Evolutionary conservation across 2,329 filamentous ascomycete species (phyloP), one percentile per base, ranked within the genome.

Genomic region (Simplicillium sp.): DNA sequence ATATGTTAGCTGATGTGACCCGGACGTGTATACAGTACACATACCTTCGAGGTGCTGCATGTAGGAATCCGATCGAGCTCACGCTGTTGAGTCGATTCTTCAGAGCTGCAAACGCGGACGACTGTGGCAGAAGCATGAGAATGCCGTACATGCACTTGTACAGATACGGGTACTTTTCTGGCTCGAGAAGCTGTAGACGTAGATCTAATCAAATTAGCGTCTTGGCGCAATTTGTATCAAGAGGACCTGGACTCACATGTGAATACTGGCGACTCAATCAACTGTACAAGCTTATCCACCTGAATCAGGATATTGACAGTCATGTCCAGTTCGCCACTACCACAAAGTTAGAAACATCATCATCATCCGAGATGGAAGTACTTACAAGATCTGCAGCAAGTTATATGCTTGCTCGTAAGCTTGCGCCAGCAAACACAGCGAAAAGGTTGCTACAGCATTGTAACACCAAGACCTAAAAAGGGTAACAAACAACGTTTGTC

Each of bases 361-460:
- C 25, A 38, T 33, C 17, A 6, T 8, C 7, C 25, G 12, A 4
- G 29, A n/a, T 9, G 3, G 16, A 8, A 28, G 29, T 18, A 40
- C 80, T 54, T 60, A 94, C 86, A 98, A 96, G 37, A 97, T 92
- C 56, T 96, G 89, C 14, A 98, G 70, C 13, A 98, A 71, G 57
- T 97, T 87, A 55, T 97, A 98, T 11, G 92, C 92, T 58, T 97
- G 94, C 58, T 98, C 92, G 57, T 98, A 98, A 11, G 90, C 92
- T 62, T 98, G 92, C 2, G 92, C 92, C 39, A 98, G 79, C 28
- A 98, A 71, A 56, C 92, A 98, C 4, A 98, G 70, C 3, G 89
- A 97, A 62, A 98, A 98, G 0, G 92, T 97, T 7, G 92, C 90
- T 6, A 98, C 94, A 3, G 92, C 89, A 55, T 98, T 98, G 59